A percentile compares a stretch with the other conserved stretches of the same genome.
phyloP scores from a whole-genome alignment of 2,329 filamentous ascomycete genomes.

The Aureobasidium sp. region DNA sequence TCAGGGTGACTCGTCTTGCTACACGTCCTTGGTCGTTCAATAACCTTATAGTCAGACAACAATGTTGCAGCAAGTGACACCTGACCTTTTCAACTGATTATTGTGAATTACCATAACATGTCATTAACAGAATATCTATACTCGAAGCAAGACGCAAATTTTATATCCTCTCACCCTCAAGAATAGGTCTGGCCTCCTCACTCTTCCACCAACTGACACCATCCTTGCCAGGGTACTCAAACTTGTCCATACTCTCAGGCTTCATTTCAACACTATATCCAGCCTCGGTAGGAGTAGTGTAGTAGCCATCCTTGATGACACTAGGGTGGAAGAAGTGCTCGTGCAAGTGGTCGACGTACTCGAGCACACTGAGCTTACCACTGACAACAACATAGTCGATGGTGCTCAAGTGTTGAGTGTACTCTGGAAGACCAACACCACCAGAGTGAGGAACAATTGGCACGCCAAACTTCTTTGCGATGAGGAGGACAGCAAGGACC shows the following conservation, averaged over 20 bases:
- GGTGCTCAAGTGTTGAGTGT: slow-evolving; percentile 85
- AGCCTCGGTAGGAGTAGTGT: slow-evolving; percentile 73
- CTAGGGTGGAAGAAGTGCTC: slow-evolving; percentile 85
- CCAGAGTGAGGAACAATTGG: slow-evolving; percentile 86
- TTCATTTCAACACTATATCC: slow-evolving; percentile 96
- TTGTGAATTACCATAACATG: neutral
- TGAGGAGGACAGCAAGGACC: slow-evolving; percentile 79
- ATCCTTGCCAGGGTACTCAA: slow-evolving; percentile 66
- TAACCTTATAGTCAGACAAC: neutral
- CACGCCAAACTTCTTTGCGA: slow-evolving; percentile 71
- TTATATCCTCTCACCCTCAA: slow-evolving; percentile 50
- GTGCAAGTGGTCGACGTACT: slow-evolving; percentile 90
- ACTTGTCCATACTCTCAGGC: slow-evolving; percentile 74
- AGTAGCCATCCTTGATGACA: slow-evolving; percentile 76
- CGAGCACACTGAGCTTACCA: slow-evolving; percentile 72
- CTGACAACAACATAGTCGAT: slow-evolving; percentile 87
- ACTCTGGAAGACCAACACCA: slow-evolving; percentile 84
- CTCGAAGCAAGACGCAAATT: neutral
- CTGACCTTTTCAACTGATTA: neutral
- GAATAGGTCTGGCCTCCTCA: slow-evolving; percentile 67
- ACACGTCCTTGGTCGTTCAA: no score
- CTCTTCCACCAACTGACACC: slow-evolving; percentile 81
- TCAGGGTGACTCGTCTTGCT: neutral
- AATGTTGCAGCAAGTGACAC: neutral
- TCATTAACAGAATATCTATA: neutral